These are phyloP conservation scores for Globisporangium heterothallicum DNA, from an alignment of 352 stramenopile species.

Conservation along the genomic window DNA sequence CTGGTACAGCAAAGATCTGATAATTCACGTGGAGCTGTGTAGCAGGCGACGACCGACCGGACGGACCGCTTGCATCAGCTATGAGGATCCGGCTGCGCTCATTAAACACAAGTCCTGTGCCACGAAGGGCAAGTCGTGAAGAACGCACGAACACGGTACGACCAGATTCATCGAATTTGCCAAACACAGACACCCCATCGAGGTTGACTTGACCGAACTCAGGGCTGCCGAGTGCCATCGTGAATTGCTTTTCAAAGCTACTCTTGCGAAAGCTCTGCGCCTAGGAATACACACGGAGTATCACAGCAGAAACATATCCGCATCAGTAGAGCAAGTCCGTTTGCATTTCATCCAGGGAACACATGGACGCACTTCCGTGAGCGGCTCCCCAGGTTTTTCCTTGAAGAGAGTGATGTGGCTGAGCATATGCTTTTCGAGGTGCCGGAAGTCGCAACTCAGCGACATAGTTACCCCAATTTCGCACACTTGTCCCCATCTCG, in stretches of 20 bases:
- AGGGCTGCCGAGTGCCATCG: neutral
- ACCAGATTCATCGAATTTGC: neutral
- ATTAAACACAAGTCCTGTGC: neutral
- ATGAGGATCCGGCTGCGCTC: neutral
- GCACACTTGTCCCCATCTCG: neutral
- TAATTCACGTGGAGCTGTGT: neutral
- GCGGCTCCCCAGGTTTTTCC: neutral
- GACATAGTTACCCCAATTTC: neutral
- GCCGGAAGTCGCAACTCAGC: neutral
- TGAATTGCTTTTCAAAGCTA: neutral
- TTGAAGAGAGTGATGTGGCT: neutral
- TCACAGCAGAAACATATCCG: too few relatives aligned
- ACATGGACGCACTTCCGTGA: neutral
- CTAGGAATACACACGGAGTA: too few relatives aligned
- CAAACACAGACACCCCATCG: neutral
- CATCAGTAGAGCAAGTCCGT: neutral
- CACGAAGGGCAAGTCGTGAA: neutral
- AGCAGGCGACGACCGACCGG: neutral
- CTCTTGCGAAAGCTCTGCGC: neutral
- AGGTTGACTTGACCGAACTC: neutral
- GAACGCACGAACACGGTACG: neutral
- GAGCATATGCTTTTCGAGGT: neutral
- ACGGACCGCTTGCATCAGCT: neutral
- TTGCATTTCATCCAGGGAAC: neutral
- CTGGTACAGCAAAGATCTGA: neutral